Evolutionary conservation across 2,329 filamentous ascomycete species (phyloP), one percentile per base, ranked within the genome.

Genomic region (Penicillium sp.): DNA sequence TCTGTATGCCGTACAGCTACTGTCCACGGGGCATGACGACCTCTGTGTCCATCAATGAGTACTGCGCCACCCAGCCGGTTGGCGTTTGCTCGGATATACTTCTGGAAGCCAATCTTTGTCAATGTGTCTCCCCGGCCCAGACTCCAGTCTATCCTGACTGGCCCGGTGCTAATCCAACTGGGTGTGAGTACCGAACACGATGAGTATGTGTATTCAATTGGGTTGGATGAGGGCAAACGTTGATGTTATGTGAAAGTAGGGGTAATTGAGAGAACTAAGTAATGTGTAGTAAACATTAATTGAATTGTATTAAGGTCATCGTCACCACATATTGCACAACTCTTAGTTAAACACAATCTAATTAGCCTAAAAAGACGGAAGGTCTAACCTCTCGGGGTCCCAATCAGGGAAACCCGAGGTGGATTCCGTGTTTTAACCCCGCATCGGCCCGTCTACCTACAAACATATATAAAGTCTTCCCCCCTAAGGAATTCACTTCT

Each of bases 11-110:
- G 0, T 47, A 60, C 32, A 56, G 47, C 18, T 57, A 40, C 11
- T 69, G 66, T 47, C 65, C 66, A 24, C 51, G 56, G 5, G 66
- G 65, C 8, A 68, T 69, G 65, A 66, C 56, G 2, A 66, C 61
- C 22, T 65, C 59, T 1, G 38, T 57, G 29, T 59, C 56, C 14
- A 55, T 52, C 6, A 60, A 67, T 44, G 24, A 32, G 16, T 63
- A 61, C 46, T 69, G 66, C 26, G 55, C 60, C 6, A 64, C 66
- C 10, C 56, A 64, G 1, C 26, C 61, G 1, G 50, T 56, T 16
- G 47, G 26, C 5, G 50, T 46, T 10, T 66, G 63, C 18, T 29
- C 47, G 2, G 49, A 55, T 20, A 32, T 61, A 7, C 54, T 60
- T n/a, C 31, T 47, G 16, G 46, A 59, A 38, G 60, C 61, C 0